Base-by-base conservation (phyloP, 768 basidiomycete genomes). In the Lentinula edodes region DNA sequence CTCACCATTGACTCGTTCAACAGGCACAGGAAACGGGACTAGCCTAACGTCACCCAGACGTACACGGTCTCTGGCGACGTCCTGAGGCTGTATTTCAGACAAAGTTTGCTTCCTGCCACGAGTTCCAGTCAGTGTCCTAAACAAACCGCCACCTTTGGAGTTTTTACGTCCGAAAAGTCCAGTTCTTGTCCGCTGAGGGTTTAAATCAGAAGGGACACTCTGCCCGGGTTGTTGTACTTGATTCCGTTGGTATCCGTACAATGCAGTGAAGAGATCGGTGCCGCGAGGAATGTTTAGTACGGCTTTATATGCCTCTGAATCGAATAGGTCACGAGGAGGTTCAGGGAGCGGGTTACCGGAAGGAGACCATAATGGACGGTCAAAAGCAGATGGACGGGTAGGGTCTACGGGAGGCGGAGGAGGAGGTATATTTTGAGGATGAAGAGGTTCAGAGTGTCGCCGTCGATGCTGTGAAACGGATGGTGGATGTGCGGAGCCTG, bases 251-350 rank as follows among this genome's bases (percentile, higher is more conserved):
- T 48, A 66, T 67, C 8, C 67, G 62, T 73, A 75, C 8, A 71
- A 71, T 16, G 70, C 73, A 16, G 71, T 75, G 5, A 75, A 73
- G 52, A 78, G 66, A 1, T 74, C 71, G 3, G 75, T 75, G 2
- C 81, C 79, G 48, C 77, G 75, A 1, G 82, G 84, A 16, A 87
- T 79, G 58, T 78, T 78, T 6, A 87, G 74, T 0, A 89, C 70
- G 0, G 74, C 71, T 56, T 80, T 79, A 69, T 88, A 88, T 0
- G 86, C 86, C 0, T 85, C 76, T 32, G 73, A 71, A 12, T 81
- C 77, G 70, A 86, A 88, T 7, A 90, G 59, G 67, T 90, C 83
- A 35, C 73, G 72, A 0, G 90, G 90, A 0, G 83, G 88, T 2
- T 69, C 62, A 0, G 90, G 90, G 8, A 91, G 82, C 5, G 88